Base-by-base conservation (phyloP, 495 filamentous ascomycete species). In the Aspergillus homomorphus region DNA sequence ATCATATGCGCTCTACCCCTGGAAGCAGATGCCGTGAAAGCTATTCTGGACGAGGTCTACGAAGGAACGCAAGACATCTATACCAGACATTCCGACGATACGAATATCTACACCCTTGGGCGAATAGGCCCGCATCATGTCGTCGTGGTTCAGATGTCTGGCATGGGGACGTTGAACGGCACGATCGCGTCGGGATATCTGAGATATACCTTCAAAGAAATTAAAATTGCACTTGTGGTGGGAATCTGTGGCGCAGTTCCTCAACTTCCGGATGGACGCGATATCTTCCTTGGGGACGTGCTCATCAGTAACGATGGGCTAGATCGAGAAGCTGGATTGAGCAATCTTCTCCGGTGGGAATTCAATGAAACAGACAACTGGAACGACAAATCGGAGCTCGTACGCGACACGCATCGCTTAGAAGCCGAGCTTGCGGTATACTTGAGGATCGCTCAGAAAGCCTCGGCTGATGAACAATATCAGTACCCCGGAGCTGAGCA, bases 261-360 rank as follows among this genome's bases (percentile, higher is more conserved):
- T 3, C 48, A 70, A 8, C 20, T n/a, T 43, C 23, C 21, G 3
- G 46, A 55, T 12, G 23, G 18, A 16, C 42, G 52, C 2, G 64
- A 70, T 15, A 60, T 74, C 3, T 33, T 76, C 7, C 56, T 78
- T 0, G 77, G 77, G 15, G 77, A 81, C 54, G 77, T 80, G 1
- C 55, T 80, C 15, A 70, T 80, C 14, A 75, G 74, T 62, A 38
- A 38, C 7, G 66, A 67, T 0, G 60, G 55, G 1, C 48, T 76
- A 0, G 58, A 77, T 1, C 63, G 77, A 46, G 69, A 73, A 53
- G 71, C 73, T 26, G 60, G 69, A 54, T 73, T 73, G 12, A 52
- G 66, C 43, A 67, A 61, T 22, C 58, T 52, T 24, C 60, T 8
- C n/a, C 66, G 0, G 61, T 61, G n/a, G 53, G 52, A 24, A 67